Evolutionary conservation across 805 yeast genomes (phyloP).

Genomic region (Wickerhamomyces tratensis): DNA sequence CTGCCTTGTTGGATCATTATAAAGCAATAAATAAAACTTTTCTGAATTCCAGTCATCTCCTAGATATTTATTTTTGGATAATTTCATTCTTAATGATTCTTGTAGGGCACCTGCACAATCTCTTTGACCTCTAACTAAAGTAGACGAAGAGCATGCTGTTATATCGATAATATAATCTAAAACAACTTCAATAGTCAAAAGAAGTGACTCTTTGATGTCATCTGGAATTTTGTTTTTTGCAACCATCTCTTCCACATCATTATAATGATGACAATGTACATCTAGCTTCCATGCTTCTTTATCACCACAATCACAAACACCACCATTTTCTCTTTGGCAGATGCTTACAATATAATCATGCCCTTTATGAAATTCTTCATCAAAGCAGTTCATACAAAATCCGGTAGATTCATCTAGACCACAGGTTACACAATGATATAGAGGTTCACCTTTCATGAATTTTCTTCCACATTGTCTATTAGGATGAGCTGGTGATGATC

Average conservation of each 20-base stretch:
- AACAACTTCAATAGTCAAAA: constrained; percentile 32
- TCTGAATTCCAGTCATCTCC: constrained; percentile 30
- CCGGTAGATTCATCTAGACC: constrained; percentile 82
- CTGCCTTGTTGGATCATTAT: constrained; percentile 76
- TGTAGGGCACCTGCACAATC: constrained; percentile 18
- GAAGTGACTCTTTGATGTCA: constrained; percentile 28
- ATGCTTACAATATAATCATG: constrained; percentile 63
- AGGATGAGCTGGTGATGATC: constrained; percentile 31
- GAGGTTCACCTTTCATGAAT: constrained; percentile 72
- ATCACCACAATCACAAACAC: constrained; percentile 72
- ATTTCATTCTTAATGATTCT: constrained; percentile 25
- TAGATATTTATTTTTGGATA: constrained; percentile 32
- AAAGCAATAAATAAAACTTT: constrained; percentile 34
- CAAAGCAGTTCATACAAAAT: constrained; percentile 68
- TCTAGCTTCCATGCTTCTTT: constrained; percentile 67
- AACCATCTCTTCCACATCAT: constrained; percentile 13
- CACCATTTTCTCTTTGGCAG: constrained; percentile 54
- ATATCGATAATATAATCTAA: constrained; percentile 59
- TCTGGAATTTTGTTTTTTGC: constrained; percentile 27
- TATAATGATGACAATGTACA: constrained; percentile 38
- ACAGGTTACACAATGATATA: constrained; percentile 66
- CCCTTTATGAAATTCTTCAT: constrained; percentile 56
- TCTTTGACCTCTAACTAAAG: constrained; percentile 14
- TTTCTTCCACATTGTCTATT: constrained; percentile 67
- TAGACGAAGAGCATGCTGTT: constrained; percentile 29